Evolutionary conservation across 495 filamentous ascomycete species (phyloP).

Genomic region (Xylaria castorea): DNA sequence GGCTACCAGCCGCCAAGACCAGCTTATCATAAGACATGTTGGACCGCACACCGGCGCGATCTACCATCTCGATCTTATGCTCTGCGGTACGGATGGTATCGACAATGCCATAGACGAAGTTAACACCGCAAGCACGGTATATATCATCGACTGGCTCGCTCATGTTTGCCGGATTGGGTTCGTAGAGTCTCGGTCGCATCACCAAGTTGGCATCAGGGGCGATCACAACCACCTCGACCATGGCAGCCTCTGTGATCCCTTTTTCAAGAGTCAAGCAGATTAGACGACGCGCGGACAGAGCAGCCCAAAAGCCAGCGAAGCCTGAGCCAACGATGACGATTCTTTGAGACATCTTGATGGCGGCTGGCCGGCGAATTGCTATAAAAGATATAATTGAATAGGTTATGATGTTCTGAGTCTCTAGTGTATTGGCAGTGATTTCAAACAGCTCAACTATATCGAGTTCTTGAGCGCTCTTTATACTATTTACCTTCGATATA

Average conservation of each 20-base stretch:
- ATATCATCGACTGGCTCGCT: conserved; percentile 33
- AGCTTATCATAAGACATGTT: conserved; percentile 40
- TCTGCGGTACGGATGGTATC: conserved; percentile 33
- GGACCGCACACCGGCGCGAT: conserved; percentile 24
- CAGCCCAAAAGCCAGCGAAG: conserved; percentile 47
- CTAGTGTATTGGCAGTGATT: background rate
- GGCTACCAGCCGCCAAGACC: conserved; percentile 46
- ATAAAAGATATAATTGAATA: background rate
- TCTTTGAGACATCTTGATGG: conserved; percentile 17
- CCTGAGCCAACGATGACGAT: conserved; percentile 41
- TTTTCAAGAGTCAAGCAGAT: conserved; percentile 18
- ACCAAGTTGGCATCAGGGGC: conserved; percentile 41
- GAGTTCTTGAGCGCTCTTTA: background rate
- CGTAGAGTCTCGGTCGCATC: conserved; percentile 45
- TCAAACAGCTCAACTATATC: background rate
- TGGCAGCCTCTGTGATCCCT: conserved; percentile 3
- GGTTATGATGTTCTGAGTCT: background rate
- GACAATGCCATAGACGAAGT: conserved; percentile 37
- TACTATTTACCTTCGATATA: background rate
- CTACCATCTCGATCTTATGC: conserved; percentile 32
- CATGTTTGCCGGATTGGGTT: conserved; percentile 40
- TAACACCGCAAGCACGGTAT: conserved; percentile 35
- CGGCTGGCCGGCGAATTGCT: background rate
- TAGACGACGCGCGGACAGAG: conserved; percentile 44
- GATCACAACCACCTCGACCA: conserved; percentile 41